phyloP scores from a whole-genome alignment of 495 filamentous ascomycete species.

The Oleoguttula mirabilis region DNA sequence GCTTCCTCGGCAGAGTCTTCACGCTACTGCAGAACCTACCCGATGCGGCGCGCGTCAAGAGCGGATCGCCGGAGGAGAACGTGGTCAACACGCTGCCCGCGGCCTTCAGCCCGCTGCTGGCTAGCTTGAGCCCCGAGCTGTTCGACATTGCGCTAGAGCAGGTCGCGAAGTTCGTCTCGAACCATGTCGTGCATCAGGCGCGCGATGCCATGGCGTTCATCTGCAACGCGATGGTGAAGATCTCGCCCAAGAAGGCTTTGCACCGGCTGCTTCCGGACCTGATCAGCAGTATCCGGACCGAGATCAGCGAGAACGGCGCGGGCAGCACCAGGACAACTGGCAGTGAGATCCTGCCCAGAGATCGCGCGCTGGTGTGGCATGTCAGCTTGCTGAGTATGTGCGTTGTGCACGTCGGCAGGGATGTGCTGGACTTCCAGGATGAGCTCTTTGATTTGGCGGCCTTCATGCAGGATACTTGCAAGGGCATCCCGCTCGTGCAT shows the following conservation, averaged over 20 bases:
- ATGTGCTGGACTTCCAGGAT: constrained; percentile 73
- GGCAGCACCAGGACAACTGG: constrained; percentile 89
- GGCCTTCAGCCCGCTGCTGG: constrained; percentile 79
- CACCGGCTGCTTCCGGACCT: constrained; percentile 82
- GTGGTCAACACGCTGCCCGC: constrained; percentile 93
- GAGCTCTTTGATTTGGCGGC: constrained; percentile 83
- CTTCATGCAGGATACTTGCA: constrained; percentile 92
- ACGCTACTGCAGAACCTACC: constrained; percentile 90
- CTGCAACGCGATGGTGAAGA: constrained; percentile 88
- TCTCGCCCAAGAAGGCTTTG: constrained; percentile 81
- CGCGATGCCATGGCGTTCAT: constrained; percentile 98
- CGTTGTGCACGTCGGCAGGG: constrained; percentile 85
- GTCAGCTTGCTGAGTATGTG: constrained; percentile 97
- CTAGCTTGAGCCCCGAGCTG: constrained; percentile 81
- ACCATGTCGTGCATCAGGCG: constrained; percentile 94
- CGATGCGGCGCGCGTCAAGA: constrained; percentile 72
- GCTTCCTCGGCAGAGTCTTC: constrained; percentile 87
- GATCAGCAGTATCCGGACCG: constrained; percentile 79
- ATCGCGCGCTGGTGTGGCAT: constrained; percentile 90
- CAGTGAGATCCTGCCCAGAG: constrained; percentile 81
- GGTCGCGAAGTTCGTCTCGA: constrained; percentile 81
- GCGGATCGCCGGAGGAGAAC: constrained; percentile 88
- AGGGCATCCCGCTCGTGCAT: constrained; percentile 85
- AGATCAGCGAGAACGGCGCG: constrained; percentile 95
- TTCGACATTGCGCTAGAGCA: constrained; percentile 88